Evolutionary conservation across 805 yeast genomes (phyloP), one percentile per base, ranked within the genome.

Genomic region (Hemisphaericaspora nanyangensis): DNA sequence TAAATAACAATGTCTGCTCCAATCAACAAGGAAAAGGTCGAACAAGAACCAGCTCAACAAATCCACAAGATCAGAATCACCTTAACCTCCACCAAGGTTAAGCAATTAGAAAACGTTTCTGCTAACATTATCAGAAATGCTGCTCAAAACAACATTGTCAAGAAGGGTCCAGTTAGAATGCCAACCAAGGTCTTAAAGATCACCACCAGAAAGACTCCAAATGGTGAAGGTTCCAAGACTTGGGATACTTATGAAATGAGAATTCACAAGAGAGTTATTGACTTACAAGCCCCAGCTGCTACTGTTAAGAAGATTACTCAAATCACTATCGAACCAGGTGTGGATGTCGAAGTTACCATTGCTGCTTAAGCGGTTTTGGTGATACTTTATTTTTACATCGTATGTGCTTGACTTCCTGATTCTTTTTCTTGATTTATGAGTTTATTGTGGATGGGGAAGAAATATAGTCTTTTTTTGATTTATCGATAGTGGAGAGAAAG

Each of bases 211-310:
- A 93, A 93, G 90, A 85, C 99, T 69, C 99, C 99, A 68, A 95
- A 95, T 76, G 99, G 99, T 93, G 97, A 93, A 81, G 99, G 99
- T 93, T 93, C 99, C 62, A 93, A 93, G 91, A 93, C 99, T 65
- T 93, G 97, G 97, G 99, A 93, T 72, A 79, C 95, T 63, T 93
- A 82, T 76, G 99, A 93, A 82, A 85, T 93, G 95, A 91, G 97
- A 85, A 89, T 93, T 82, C 99, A 93, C 96, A 93, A 93, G 95
- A 90, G 99, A 79, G 85, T 88, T 74, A 88, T 93, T 67, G 96
- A 90, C 79, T 82, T 93, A 73, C 91, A 86, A 76, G 96, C 98
- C 56, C 96, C 97, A 74, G 87, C 95, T 66, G 76, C 79, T 53
- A 72, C 81, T 56, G 95, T 91, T 74, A 89, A 85, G 85, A 85